Percentiles rank a stretch among this genome's conserved stretches.
Evolutionary conservation across 208 protist genomes (phyloP).

Genomic region (Plasmodiophora brassicae): DNA sequence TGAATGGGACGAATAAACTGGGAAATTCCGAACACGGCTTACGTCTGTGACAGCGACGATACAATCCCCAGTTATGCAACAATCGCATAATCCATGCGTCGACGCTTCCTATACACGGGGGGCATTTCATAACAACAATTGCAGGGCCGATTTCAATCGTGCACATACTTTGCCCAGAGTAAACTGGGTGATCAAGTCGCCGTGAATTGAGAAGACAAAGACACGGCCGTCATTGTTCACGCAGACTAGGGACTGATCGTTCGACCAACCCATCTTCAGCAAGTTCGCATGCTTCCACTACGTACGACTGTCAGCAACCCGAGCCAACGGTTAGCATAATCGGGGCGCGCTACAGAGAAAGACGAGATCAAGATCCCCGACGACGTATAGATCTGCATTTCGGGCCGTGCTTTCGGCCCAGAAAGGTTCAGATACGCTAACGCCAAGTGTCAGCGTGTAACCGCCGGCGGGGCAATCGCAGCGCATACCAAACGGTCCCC

Average conservation of each 20-base stretch:
- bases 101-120: not conserved
- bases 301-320: not conserved
- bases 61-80: not conserved
- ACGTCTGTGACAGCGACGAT: not conserved
- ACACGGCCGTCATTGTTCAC: not conserved
- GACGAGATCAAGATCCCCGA: not conserved
- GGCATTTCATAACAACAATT: too few relatives aligned
- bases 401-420: not conserved
- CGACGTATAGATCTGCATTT: not conserved
- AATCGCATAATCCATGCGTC: not conserved
- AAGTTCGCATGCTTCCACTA: not conserved
- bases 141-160: too few relatives aligned
- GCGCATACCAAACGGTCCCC: not conserved
- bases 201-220: constrained; percentile 7
- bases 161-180: not conserved
- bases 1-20: not conserved
- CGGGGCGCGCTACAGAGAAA: not conserved
- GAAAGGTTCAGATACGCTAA: not conserved
- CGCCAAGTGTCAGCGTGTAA: not conserved
- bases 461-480: not conserved
- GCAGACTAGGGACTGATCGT: not conserved
- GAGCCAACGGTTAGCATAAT: not conserved
- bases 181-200: not conserved
- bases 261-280: not conserved
- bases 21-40: not conserved